Conservation (phyloP, 2,329 filamentous ascomycete genomes). For the Cladosporium sp. region DNA sequence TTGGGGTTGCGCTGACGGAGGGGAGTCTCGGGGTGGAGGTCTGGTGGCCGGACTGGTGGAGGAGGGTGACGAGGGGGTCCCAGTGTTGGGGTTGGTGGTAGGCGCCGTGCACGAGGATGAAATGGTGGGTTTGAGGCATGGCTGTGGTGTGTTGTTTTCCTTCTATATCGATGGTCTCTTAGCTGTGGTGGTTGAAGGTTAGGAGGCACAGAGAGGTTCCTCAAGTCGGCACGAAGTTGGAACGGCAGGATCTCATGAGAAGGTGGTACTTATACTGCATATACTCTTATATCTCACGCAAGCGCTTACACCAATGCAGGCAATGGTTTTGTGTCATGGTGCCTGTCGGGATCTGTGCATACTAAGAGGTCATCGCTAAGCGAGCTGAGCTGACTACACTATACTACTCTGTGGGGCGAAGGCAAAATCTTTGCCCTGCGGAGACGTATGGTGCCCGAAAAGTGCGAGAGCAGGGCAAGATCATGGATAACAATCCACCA, state of each 20-base stretch:
- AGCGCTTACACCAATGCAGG: neutral
- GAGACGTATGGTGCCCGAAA: too few relatives aligned
- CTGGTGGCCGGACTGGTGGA: constrained; percentile 22
- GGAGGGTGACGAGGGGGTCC: constrained; percentile 17
- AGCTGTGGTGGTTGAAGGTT: neutral
- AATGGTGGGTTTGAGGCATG: constrained; percentile 26
- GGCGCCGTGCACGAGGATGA: constrained; percentile 26
- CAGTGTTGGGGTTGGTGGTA: constrained; percentile 24
- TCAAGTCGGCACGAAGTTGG: neutral
- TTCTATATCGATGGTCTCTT: neutral
- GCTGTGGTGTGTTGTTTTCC: neutral
- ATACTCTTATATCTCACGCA: neutral
- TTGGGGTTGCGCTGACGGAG: constrained; percentile 15
- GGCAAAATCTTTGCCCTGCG: neutral
- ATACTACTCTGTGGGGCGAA: too few relatives aligned
- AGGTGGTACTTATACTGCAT: neutral
- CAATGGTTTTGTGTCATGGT: neutral
- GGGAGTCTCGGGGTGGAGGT: constrained; percentile 23
- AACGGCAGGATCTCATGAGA: neutral
- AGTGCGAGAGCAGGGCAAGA: too few relatives aligned
- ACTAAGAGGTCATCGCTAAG: neutral
- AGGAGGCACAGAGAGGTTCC: neutral
- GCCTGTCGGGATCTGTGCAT: neutral
- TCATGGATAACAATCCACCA: too few relatives aligned
- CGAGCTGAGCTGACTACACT: neutral